A percentile compares a stretch with the other conserved stretches of the same genome.
These are phyloP conservation scores for Eutypella sp. DNA, from an alignment of 2,329 filamentous ascomycete species.

Conservation along the genomic window DNA sequence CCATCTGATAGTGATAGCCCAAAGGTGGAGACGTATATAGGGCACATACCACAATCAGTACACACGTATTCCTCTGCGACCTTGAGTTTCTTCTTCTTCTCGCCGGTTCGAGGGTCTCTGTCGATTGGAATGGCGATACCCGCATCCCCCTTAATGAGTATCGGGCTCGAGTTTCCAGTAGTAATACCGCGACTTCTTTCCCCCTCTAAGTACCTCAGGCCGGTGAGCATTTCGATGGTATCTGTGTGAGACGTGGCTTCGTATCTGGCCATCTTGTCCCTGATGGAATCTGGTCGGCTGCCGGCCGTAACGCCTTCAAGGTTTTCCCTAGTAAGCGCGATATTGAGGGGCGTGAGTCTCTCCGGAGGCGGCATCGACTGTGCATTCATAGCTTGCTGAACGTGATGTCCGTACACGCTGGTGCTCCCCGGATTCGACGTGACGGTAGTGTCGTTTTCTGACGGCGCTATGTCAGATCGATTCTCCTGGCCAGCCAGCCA, in stretches of 20 bases:
- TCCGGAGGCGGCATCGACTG: conserved; percentile 61
- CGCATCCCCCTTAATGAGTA: conserved; percentile 77
- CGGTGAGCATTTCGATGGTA: conserved; percentile 89
- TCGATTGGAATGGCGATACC: conserved; percentile 81
- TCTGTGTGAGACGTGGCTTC: conserved; percentile 74
- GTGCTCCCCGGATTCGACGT: conserved; percentile 28
- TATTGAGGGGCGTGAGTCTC: conserved; percentile 56
- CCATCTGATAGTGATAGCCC: background rate
- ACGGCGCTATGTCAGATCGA: conserved; percentile 48
- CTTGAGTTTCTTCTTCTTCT: conserved; percentile 88
- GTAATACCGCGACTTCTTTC: conserved; percentile 85
- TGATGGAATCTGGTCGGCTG: conserved; percentile 67
- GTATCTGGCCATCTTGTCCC: conserved; percentile 79
- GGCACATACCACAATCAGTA: conserved; percentile 73
- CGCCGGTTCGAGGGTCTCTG: conserved; percentile 64
- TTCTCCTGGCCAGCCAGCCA: conserved; percentile 56
- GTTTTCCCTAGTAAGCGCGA: conserved; percentile 72
- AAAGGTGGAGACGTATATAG: background rate
- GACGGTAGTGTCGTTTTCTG: conserved; percentile 41
- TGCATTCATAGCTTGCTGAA: conserved; percentile 35
- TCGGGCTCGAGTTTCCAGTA: conserved; percentile 76
- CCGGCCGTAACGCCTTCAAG: conserved; percentile 66
- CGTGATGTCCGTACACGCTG: conserved; percentile 19
- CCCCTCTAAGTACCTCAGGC: conserved; percentile 79
- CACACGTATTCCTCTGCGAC: conserved; percentile 85